These are phyloP conservation scores for Teratosphaeria gauchensis DNA, from an alignment of 2,329 filamentous ascomycete species.

Conservation along the genomic window DNA sequence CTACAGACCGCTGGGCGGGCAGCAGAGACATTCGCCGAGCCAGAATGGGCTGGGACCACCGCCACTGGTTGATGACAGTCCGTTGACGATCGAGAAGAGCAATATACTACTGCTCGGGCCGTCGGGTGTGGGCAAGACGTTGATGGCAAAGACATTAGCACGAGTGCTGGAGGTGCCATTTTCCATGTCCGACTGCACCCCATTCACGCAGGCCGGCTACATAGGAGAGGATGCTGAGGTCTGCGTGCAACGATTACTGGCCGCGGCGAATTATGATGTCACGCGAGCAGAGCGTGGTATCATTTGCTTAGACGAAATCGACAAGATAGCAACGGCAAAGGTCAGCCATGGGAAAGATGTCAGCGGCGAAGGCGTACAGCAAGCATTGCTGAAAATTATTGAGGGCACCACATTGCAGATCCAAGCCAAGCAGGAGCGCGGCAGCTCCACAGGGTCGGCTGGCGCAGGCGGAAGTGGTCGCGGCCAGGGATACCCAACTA, in stretches of 20 bases:
- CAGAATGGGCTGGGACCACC: slow-evolving; percentile 18
- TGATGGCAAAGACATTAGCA: slow-evolving; percentile 87
- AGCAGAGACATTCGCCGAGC: slow-evolving; percentile 8
- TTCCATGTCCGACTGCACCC: slow-evolving; percentile 90
- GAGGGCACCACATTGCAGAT: slow-evolving; percentile 91
- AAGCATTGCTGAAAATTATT: slow-evolving; percentile 88
- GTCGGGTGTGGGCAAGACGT: slow-evolving; percentile 90
- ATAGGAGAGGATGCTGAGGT: slow-evolving; percentile 97
- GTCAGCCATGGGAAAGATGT: slow-evolving; percentile 87
- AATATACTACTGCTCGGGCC: slow-evolving; percentile 86
- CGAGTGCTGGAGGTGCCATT: slow-evolving; percentile 91
- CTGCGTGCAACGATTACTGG: slow-evolving; percentile 80
- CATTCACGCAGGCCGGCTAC: slow-evolving; percentile 92
- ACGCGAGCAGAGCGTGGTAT: slow-evolving; percentile 81
- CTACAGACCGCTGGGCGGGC: not conserved
- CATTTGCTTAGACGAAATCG: slow-evolving; percentile 91
- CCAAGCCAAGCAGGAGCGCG: slow-evolving; percentile 70
- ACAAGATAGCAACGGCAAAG: slow-evolving; percentile 88
- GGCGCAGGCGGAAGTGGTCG: slow-evolving; percentile 6
- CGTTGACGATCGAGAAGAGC: slow-evolving; percentile 83
- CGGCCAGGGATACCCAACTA: slow-evolving; percentile 21
- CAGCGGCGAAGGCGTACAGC: slow-evolving; percentile 90
- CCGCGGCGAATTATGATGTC: slow-evolving; percentile 83
- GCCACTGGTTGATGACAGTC: slow-evolving; percentile 44
- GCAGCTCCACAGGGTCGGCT: slow-evolving; percentile 18